Percentiles rank a stretch among this genome's conserved stretches.
These are phyloP conservation scores for Diaporthe velutina DNA, from an alignment of 2,329 filamentous ascomycete genomes.

Conservation along the genomic window DNA sequence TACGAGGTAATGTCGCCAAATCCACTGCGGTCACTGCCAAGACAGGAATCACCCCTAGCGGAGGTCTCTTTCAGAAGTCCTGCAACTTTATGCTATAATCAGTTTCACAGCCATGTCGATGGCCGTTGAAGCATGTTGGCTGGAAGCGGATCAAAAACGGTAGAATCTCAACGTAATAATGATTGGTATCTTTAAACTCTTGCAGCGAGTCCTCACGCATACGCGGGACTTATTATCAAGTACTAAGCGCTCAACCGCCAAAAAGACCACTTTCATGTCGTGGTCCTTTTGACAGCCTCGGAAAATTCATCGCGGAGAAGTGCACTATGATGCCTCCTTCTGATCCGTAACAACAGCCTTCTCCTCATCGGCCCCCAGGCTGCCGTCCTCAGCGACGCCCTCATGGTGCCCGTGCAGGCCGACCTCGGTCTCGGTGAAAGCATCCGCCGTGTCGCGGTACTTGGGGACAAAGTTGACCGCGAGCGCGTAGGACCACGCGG, in stretches of 20 bases:
- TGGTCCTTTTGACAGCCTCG: too few species aligned
- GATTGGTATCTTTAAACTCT: background rate
- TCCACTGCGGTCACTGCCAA: too few species aligned
- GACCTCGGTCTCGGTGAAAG: conserved; percentile 60
- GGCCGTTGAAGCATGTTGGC: too few species aligned
- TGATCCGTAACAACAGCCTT: conserved; percentile 36
- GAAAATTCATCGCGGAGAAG: background rate
- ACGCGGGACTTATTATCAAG: background rate
- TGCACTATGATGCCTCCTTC: background rate
- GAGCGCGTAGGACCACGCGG: conserved; percentile 67
- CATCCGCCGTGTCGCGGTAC: conserved; percentile 74
- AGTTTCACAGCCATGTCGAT: too few species aligned
- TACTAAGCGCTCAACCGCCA: too few species aligned
- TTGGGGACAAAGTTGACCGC: conserved; percentile 76
- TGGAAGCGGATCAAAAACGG: too few species aligned
- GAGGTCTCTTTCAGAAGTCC: too few species aligned
- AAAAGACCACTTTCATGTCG: background rate
- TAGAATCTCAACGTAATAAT: too few species aligned
- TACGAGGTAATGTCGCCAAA: too few species aligned
- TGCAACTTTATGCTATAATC: too few species aligned
- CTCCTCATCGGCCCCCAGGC: conserved; percentile 37
- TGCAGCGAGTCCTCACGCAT: background rate
- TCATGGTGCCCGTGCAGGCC: conserved; percentile 49
- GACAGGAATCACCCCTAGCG: too few species aligned
- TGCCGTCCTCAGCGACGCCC: conserved; percentile 32